Evolutionary conservation across 768 basidiomycete genomes (phyloP).

Genomic region (Boletus rubroflammeus): DNA sequence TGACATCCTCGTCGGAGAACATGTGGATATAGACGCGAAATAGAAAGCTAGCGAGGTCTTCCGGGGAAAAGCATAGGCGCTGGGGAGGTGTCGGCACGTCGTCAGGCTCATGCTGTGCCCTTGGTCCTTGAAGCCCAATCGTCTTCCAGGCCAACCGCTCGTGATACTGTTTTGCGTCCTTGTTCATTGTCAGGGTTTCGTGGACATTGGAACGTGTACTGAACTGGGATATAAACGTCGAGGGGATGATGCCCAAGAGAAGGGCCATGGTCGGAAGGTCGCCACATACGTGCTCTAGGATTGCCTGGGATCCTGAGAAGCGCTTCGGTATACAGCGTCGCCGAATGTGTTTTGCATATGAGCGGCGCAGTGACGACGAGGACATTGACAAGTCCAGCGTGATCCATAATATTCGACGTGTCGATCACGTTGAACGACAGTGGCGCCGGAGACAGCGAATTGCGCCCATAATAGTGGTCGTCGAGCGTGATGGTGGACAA

Average conservation of each 20-base stretch:
- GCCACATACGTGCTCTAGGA: slow-evolving; percentile 19
- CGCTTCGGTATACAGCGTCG: slow-evolving; percentile 29
- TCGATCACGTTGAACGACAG: slow-evolving; percentile 31
- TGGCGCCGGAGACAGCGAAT: slow-evolving; percentile 15
- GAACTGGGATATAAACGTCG: slow-evolving; percentile 20
- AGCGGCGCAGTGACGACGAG: slow-evolving; percentile 23
- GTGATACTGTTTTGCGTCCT: slow-evolving; percentile 11
- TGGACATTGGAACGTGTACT: slow-evolving; percentile 24
- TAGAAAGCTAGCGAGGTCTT: slow-evolving; percentile 21
- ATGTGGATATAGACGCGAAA: slow-evolving; percentile 23
- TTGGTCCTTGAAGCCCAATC: not conserved
- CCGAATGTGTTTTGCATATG: slow-evolving; percentile 13
- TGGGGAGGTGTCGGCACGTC: not conserved
- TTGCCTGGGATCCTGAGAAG: slow-evolving; percentile 16
- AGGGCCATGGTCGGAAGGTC: slow-evolving; percentile 26
- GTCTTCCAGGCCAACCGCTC: slow-evolving; percentile 28
- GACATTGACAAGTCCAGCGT: slow-evolving; percentile 27
- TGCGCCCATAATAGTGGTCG: slow-evolving; percentile 13
- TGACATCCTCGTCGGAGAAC: slow-evolving; percentile 26
- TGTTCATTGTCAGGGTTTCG: slow-evolving; percentile 8
- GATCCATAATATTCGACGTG: slow-evolving; percentile 29
- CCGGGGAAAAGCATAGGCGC: slow-evolving; percentile 8
- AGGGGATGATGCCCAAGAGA: slow-evolving; percentile 25
- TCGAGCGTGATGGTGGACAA: slow-evolving; percentile 21
- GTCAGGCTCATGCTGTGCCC: not conserved